These are phyloP conservation scores for Hirschioporus abietinus DNA, from an alignment of 768 basidiomycete species.

Conservation along the genomic window DNA sequence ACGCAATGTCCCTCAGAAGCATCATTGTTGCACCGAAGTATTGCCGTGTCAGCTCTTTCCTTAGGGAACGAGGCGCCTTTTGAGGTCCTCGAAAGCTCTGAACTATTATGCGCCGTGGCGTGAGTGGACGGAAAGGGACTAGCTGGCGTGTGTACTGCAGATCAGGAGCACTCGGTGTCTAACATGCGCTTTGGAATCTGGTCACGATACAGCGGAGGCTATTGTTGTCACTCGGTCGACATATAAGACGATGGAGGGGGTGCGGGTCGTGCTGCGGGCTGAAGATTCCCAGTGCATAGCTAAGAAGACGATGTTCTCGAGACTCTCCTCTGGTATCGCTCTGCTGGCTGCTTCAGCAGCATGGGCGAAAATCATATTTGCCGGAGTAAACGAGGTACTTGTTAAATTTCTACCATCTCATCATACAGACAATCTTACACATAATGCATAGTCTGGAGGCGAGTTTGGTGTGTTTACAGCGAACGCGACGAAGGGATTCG, in stretches of 20 bases:
- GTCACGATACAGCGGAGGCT: background rate
- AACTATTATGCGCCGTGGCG: background rate
- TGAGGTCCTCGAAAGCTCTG: background rate
- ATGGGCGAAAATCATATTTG: conserved; percentile 35
- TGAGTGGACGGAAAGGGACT: background rate
- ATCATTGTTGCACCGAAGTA: background rate
- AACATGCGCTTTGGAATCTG: background rate
- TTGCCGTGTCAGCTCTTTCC: background rate
- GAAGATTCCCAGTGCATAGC: background rate
- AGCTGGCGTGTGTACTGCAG: background rate
- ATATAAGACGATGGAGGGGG: background rate
- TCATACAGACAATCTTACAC: background rate
- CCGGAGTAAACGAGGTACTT: conserved; percentile 40
- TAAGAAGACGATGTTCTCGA: background rate
- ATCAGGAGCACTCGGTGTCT: background rate
- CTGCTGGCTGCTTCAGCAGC: conserved; percentile 6
- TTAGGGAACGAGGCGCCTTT: background rate
- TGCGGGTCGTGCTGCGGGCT: background rate
- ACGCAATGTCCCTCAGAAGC: background rate
- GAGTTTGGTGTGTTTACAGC: conserved; percentile 40
- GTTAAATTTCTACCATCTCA: background rate
- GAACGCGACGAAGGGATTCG: conserved; percentile 29
- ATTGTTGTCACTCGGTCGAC: background rate
- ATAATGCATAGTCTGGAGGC: conserved; percentile 33
- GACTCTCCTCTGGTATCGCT: background rate